Evolutionary conservation across 106 monocot species (phyloP).

Genomic region (Dioscorea alata): DNA sequence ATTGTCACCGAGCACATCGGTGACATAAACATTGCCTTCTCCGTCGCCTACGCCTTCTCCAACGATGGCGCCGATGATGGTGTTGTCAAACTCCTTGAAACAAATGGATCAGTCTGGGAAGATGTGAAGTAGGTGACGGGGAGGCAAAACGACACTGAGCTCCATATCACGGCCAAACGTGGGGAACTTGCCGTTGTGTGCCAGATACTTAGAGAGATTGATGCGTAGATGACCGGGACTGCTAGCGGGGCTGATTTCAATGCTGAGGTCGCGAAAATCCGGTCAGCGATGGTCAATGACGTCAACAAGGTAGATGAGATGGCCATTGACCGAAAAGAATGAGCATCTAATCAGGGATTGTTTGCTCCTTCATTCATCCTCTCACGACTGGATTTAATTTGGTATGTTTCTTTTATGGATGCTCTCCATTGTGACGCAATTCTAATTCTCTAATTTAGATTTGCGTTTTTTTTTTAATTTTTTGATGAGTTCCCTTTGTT

Average conservation of each 20-base stretch:
- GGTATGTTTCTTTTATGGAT: too few relatives aligned
- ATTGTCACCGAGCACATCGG: slow-evolving; percentile 1
- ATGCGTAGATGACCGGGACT: slow-evolving; percentile 38
- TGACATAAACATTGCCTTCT: neutral
- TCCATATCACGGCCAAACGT: slow-evolving; percentile 37
- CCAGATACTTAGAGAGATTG: slow-evolving; percentile 27
- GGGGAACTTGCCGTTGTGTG: slow-evolving; percentile 34
- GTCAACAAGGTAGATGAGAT: slow-evolving; percentile 61
- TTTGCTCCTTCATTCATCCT: too few relatives aligned
- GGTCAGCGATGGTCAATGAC: slow-evolving; percentile 37
- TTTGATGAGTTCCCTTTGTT: too few relatives aligned
- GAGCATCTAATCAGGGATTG: too few relatives aligned
- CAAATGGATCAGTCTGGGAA: slow-evolving; percentile 10
- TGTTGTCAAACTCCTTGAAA: slow-evolving; percentile 26
- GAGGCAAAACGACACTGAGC: slow-evolving; percentile 49
- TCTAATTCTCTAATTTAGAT: too few relatives aligned
- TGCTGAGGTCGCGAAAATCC: slow-evolving; percentile 41
- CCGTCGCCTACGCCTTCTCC: slow-evolving; percentile 11
- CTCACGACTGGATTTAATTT: too few relatives aligned
- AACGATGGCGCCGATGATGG: slow-evolving; percentile 20
- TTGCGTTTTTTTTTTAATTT: too few relatives aligned
- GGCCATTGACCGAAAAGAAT: slow-evolving; percentile 49
- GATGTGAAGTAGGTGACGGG: slow-evolving; percentile 57
- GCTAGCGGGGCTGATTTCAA: slow-evolving; percentile 24
- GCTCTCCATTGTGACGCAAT: too few relatives aligned